These are phyloP conservation scores for Nigrospora oryzae DNA, from an alignment of 2,329 filamentous ascomycete species.

Conservation along the genomic window DNA sequence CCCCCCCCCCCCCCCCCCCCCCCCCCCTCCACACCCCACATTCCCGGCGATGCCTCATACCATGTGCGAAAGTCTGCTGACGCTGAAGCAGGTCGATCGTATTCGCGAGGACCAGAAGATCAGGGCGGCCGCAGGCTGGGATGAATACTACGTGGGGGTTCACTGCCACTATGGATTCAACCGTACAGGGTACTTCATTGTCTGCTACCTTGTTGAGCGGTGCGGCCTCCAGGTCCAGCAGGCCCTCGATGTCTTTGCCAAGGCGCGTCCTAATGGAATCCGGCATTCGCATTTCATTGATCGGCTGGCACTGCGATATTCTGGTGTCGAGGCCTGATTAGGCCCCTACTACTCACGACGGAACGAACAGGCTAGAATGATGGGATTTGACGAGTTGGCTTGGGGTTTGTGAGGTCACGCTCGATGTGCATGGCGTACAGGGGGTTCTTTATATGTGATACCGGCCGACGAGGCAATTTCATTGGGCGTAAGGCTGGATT, in stretches of 20 bases:
- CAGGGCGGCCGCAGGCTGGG: constrained; percentile 29
- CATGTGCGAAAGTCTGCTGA: no score
- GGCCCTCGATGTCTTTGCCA: constrained; percentile 72
- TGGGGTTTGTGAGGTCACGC: no score
- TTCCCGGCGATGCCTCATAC: no score
- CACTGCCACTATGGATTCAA: constrained; percentile 98
- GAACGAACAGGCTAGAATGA: no score
- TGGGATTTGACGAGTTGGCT: no score
- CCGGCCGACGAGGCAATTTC: no score
- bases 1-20: no score
- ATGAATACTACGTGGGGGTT: constrained; percentile 60
- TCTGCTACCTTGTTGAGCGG: constrained; percentile 81
- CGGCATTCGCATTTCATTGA: constrained; percentile 85
- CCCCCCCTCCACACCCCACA: no score
- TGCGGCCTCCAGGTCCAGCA: constrained; percentile 63
- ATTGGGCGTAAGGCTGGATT: no score
- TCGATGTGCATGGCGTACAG: no score
- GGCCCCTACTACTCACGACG: no score
- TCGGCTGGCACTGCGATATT: constrained; percentile 72
- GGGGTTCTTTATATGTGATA: no score
- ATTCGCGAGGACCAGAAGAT: constrained; percentile 47
- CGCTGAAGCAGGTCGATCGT: constrained; percentile 40
- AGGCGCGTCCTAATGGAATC: constrained; percentile 70
- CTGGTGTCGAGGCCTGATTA: constrained; percentile 12
- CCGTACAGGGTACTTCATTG: constrained; percentile 83